These are phyloP conservation scores for Termitomyces sp. DNA, from an alignment of 768 basidiomycete species.

Conservation along the genomic window DNA sequence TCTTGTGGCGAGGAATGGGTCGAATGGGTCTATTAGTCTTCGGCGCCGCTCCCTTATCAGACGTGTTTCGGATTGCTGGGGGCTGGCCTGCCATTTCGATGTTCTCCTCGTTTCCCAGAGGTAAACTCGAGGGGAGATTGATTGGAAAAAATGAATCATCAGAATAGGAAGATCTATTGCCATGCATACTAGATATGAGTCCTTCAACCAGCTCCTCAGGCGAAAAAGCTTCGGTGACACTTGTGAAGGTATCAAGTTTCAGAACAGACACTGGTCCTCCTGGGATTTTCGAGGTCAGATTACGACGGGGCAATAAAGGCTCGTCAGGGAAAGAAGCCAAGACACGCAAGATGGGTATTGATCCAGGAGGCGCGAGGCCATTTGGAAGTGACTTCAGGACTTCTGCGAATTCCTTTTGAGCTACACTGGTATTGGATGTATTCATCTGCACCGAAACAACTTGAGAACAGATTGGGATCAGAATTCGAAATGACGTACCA, in stretches of 20 bases:
- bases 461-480: neutral
- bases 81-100: neutral
- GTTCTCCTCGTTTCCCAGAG: neutral
- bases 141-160: too few species aligned
- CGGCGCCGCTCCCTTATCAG: too few species aligned
- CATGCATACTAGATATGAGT: conserved; percentile 2
- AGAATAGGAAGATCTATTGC: neutral
- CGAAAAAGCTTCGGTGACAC: neutral
- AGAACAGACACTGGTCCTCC: neutral
- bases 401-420: neutral
- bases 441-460: neutral
- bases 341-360: neutral
- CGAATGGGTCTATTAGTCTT: neutral
- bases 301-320: neutral
- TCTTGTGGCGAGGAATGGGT: neutral
- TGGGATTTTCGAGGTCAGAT: neutral
- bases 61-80: neutral
- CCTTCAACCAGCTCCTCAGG: neutral
- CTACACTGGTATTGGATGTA: neutral
- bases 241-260: neutral
- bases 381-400: neutral
- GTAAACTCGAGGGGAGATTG: neutral
- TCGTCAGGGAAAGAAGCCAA: neutral
- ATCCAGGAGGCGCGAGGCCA: neutral
- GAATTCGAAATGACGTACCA: neutral